Evolutionary conservation across 768 basidiomycete genomes (phyloP).

Genomic region (Agaricus sinodeliciosus): DNA sequence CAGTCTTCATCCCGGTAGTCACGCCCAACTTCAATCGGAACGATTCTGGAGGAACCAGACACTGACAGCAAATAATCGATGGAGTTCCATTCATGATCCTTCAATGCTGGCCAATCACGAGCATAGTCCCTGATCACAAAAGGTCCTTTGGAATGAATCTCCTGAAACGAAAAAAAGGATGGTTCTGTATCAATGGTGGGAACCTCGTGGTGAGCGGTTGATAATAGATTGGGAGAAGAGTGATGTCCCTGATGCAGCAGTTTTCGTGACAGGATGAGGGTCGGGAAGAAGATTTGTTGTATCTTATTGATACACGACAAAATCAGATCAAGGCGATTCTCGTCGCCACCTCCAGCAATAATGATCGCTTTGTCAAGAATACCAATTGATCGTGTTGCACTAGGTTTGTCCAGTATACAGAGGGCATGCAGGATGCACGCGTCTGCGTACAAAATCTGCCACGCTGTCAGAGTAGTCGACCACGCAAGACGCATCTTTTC

Average conservation of each 20-base stretch:
- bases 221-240: conserved; percentile 5
- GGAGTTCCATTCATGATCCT: conserved; percentile 63
- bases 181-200: conserved; percentile 42
- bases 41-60: conserved; percentile 75
- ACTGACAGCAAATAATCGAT: conserved; percentile 59
- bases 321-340: conserved; percentile 53
- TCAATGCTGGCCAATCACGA: conserved; percentile 73
- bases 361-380: conserved; percentile 77
- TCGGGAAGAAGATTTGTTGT: conserved; percentile 30
- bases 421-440: conserved; percentile 51
- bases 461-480: conserved; percentile 29
- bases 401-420: conserved; percentile 21
- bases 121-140: conserved; percentile 70
- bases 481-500: conserved; percentile 39
- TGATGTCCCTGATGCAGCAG: not conserved
- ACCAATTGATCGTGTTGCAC: conserved; percentile 35
- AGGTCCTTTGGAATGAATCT: conserved; percentile 38
- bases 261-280: conserved; percentile 7
- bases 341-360: conserved; percentile 71
- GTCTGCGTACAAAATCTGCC: conserved; percentile 76
- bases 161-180: conserved; percentile 50
- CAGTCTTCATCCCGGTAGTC: conserved; percentile 80
- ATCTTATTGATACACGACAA: conserved; percentile 53
- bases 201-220: conserved; percentile 25
- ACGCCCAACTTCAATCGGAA: conserved; percentile 85